A percentile compares a stretch with the other conserved stretches of the same genome.
These are phyloP conservation scores for Metschnikowia hibisci DNA, from an alignment of 805 yeast species.

Conservation along the genomic window DNA sequence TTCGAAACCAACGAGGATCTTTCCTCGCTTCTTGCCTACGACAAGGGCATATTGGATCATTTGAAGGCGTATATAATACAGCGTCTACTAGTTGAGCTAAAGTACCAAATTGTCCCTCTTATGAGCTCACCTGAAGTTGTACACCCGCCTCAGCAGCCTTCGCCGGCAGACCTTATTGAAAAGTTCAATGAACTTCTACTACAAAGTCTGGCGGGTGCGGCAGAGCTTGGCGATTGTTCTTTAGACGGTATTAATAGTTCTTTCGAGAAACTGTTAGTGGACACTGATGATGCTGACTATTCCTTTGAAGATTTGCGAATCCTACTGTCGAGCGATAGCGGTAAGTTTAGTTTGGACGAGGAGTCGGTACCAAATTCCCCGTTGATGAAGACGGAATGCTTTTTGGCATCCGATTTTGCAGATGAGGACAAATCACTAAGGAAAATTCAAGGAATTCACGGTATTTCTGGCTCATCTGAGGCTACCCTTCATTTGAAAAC, in stretches of 20 bases:
- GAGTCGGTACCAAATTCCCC: conserved; percentile 9
- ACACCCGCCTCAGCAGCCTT: neutral
- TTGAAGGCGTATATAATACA: conserved; percentile 27
- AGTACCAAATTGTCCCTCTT: conserved; percentile 11
- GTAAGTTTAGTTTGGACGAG: conserved; percentile 19
- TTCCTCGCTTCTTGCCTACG: conserved; percentile 27
- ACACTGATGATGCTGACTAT: conserved; percentile 7
- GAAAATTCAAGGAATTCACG: neutral
- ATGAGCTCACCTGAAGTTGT: neutral
- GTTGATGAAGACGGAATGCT: neutral
- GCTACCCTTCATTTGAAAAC: neutral
- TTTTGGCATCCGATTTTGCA: neutral
- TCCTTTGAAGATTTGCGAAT: conserved; percentile 19
- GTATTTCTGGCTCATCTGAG: neutral
- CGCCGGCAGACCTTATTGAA: neutral
- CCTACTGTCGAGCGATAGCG: conserved; percentile 26
- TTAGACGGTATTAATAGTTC: conserved; percentile 11
- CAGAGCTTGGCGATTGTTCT: conserved; percentile 8
- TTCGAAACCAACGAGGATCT: conserved; percentile 32
- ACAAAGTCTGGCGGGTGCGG: neutral
- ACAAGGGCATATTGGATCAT: conserved; percentile 22
- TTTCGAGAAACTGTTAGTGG: conserved; percentile 13
- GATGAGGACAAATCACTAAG: neutral
- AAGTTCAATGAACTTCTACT: neutral
- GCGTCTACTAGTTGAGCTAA: conserved; percentile 16